These are phyloP conservation scores for Phtheirospermum japonicum DNA, from an alignment of 257 asterid genomes.

Conservation along the genomic window DNA sequence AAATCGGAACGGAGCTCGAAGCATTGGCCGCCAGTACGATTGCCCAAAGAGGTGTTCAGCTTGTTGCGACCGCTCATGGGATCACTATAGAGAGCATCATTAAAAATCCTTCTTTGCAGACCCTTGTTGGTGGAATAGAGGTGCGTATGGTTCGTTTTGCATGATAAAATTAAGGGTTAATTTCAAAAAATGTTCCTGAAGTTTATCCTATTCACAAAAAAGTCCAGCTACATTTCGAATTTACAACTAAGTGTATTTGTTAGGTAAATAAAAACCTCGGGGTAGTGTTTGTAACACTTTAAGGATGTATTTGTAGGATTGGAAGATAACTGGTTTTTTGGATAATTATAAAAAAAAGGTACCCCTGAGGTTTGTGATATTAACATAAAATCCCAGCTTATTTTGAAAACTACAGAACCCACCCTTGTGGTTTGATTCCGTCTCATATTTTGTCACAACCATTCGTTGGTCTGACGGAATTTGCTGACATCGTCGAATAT, in stretches of 20 bases:
- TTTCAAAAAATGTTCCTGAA: background rate
- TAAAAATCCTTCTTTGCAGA: conserved; percentile 87
- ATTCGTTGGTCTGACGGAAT: too few species aligned
- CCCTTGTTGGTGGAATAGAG: conserved; percentile 98
- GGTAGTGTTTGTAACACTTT: background rate
- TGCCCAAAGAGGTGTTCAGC: conserved; percentile 99
- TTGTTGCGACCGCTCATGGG: conserved; percentile 98
- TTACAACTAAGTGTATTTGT: background rate
- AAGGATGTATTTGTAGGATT: background rate
- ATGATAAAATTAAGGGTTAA: background rate
- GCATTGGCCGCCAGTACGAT: conserved; percentile 97
- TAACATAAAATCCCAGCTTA: too few species aligned
- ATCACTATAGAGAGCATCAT: conserved; percentile 83
- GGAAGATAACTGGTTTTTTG: background rate
- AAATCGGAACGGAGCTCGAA: conserved; percentile 95
- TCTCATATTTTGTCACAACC: too few species aligned
- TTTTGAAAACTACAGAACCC: too few species aligned
- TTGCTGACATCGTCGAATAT: background rate
- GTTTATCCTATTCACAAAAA: background rate
- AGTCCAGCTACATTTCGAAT: background rate
- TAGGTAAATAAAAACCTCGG: background rate
- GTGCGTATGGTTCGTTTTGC: conserved; percentile 34
- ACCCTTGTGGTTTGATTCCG: too few species aligned
- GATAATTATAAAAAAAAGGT: background rate
- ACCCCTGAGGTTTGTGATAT: background rate